Evolutionary conservation across 2,329 filamentous ascomycete species (phyloP).

Genomic region (Fonsecaea erecta): DNA sequence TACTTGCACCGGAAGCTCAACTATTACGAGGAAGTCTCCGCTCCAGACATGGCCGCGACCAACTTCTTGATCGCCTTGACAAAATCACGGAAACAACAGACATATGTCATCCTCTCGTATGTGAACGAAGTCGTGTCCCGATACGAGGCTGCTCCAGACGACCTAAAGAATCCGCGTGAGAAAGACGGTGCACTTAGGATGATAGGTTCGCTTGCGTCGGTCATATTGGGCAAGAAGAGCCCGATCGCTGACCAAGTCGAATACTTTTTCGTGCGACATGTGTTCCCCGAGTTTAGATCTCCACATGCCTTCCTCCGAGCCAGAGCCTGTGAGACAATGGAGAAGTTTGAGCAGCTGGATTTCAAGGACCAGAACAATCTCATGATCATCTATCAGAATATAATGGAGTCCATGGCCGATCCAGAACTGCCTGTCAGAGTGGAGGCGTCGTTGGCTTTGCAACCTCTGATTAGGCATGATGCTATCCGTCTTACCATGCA

Average conservation of each 20-base stretch:
- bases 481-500: conserved; percentile 95
- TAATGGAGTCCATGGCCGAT: conserved; percentile 95
- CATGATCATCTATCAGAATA: conserved; percentile 93
- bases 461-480: conserved; percentile 94
- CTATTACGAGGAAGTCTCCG: conserved; percentile 95
- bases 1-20: conserved; percentile 97
- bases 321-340: conserved; percentile 92
- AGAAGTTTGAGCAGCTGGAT: conserved; percentile 96
- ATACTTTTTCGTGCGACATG: conserved; percentile 97
- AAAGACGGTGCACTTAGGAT: conserved; percentile 97
- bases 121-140: conserved; percentile 94
- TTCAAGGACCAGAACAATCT: conserved; percentile 97
- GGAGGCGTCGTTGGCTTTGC: conserved; percentile 88
- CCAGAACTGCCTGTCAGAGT: conserved; percentile 90
- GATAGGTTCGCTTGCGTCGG: conserved; percentile 92
- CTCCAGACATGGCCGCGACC: conserved; percentile 91
- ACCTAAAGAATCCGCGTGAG: conserved; percentile 89
- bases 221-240: conserved; percentile 97
- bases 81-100: conserved; percentile 93
- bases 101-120: conserved; percentile 90
- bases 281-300: conserved; percentile 97
- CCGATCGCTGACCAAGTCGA: conserved; percentile 97
- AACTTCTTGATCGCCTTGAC: conserved; percentile 96
- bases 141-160: conserved; percentile 81
- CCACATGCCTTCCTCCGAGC: conserved; percentile 89